phyloP scores from a whole-genome alignment of 2,329 filamentous ascomycete genomes.

The Trichoderma pleuroti region DNA sequence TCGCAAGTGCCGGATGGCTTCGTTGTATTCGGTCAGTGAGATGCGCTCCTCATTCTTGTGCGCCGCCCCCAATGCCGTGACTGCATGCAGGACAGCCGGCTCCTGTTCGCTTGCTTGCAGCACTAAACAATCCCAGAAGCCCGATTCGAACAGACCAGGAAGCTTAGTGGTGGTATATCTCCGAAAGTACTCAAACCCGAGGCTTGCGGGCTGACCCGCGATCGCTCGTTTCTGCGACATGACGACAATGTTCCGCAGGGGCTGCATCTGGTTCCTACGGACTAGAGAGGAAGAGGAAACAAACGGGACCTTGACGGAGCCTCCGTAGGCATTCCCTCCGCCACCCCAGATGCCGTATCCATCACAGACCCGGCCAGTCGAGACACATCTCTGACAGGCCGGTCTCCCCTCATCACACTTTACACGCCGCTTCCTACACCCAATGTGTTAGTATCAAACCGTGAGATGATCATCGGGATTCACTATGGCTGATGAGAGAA shows the following conservation, averaged over 20 bases:
- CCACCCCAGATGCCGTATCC: slow-evolving; percentile 37
- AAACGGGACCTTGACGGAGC: not conserved
- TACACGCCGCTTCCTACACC: slow-evolving; percentile 21
- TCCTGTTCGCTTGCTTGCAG: slow-evolving; percentile 38
- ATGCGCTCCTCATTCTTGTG: slow-evolving; percentile 28
- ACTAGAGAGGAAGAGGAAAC: not conserved
- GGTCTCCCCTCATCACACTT: slow-evolving; percentile 39
- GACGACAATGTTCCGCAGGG: not conserved
- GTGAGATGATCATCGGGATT: not conserved
- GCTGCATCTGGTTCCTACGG: not conserved
- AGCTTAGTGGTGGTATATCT: slow-evolving; percentile 30
- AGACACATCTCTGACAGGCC: slow-evolving; percentile 17
- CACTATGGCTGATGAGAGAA: not conserved
- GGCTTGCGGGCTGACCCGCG: not conserved
- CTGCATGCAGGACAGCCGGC: slow-evolving; percentile 41
- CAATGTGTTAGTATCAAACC: not conserved
- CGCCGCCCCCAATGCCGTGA: slow-evolving; percentile 38
- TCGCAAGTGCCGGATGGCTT: slow-evolving; percentile 36
- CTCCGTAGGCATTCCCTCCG: slow-evolving; percentile 15
- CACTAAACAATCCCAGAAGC: slow-evolving; percentile 39
- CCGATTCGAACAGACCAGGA: slow-evolving; percentile 33
- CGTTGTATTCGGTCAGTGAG: slow-evolving; percentile 37
- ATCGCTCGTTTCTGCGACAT: slow-evolving; percentile 6
- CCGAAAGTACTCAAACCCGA: slow-evolving; percentile 24
- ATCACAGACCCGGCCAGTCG: slow-evolving; percentile 28